Conservation (phyloP, 2,329 filamentous ascomycete genomes). For the Exophiala phaeomuriformis region DNA sequence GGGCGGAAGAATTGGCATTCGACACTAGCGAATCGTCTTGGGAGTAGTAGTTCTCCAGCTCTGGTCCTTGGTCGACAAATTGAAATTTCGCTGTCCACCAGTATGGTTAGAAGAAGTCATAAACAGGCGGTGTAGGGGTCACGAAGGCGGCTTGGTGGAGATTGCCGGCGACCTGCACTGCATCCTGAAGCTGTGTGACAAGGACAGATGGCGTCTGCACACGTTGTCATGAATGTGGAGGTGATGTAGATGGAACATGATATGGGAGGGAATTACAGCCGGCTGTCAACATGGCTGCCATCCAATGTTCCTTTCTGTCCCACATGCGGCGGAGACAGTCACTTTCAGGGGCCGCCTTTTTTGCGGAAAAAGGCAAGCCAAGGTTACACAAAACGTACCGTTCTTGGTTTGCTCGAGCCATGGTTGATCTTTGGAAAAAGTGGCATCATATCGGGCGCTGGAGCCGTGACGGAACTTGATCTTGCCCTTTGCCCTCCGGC, state of each 20-base stretch:
- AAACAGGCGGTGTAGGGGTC: conserved; percentile 5
- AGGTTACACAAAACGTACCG: conserved; percentile 25
- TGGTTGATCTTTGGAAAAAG: conserved; percentile 26
- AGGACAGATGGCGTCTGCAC: not conserved
- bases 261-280: conserved; percentile 6
- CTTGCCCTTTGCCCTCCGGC: conserved; percentile 22
- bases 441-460: conserved; percentile 25
- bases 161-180: not conserved
- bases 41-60: conserved; percentile 27
- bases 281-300: conserved; percentile 6
- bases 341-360: not conserved
- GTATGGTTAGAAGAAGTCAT: conserved; percentile 3
- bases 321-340: not conserved
- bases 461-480: conserved; percentile 27
- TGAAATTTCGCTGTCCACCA: conserved; percentile 24
- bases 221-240: not conserved
- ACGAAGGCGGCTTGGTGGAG: not conserved
- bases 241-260: conserved; percentile 2
- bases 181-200: conserved; percentile 7
- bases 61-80: conserved; percentile 26
- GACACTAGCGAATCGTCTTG: conserved; percentile 17
- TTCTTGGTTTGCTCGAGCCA: conserved; percentile 27
- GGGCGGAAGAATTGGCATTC: conserved; percentile 10
- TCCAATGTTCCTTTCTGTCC: not conserved
- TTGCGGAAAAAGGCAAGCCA: not conserved